phyloP scores from a whole-genome alignment of 1,139 yeast genomes.

The Taphrina deformans region DNA sequence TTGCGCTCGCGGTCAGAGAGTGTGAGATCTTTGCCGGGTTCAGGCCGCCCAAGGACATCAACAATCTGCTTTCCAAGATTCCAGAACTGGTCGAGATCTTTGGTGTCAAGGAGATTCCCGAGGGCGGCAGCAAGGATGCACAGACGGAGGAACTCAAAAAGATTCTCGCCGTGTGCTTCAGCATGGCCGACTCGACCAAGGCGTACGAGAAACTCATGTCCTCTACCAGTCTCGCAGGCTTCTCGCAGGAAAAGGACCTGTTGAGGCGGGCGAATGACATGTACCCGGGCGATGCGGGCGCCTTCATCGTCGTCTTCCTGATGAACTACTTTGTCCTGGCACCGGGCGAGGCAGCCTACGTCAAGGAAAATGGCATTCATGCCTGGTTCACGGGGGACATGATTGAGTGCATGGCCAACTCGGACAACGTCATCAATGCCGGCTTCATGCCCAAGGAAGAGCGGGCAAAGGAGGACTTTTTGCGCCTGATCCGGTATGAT shows the following conservation, averaged over 20 bases:
- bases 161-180: constrained; percentile 11
- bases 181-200: constrained; percentile 11
- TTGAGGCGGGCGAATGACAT: constrained; percentile 76
- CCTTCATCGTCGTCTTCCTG: constrained; percentile 86
- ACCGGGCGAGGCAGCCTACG: constrained; percentile 95
- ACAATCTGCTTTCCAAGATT: constrained; percentile 62
- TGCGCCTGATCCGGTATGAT: constrained; percentile 13
- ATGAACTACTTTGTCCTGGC: constrained; percentile 72
- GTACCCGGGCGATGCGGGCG: constrained; percentile 89
- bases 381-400: constrained; percentile 96
- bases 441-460: constrained; percentile 88
- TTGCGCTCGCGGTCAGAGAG: constrained; percentile 95
- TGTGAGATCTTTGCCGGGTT: constrained; percentile 98
- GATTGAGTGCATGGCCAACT: constrained; percentile 99
- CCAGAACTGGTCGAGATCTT: constrained; percentile 75
- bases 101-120: constrained; percentile 52
- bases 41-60: constrained; percentile 80
- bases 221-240: background rate
- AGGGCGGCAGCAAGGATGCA: constrained; percentile 44
- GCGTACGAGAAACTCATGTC: constrained; percentile 5
- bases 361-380: constrained; percentile 96
- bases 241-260: constrained; percentile 48
- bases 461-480: constrained; percentile 4
- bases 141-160: constrained; percentile 5
- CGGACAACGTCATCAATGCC: constrained; percentile 96